Conservation (phyloP, 768 basidiomycete genomes). For the Lactifluus volemus region DNA sequence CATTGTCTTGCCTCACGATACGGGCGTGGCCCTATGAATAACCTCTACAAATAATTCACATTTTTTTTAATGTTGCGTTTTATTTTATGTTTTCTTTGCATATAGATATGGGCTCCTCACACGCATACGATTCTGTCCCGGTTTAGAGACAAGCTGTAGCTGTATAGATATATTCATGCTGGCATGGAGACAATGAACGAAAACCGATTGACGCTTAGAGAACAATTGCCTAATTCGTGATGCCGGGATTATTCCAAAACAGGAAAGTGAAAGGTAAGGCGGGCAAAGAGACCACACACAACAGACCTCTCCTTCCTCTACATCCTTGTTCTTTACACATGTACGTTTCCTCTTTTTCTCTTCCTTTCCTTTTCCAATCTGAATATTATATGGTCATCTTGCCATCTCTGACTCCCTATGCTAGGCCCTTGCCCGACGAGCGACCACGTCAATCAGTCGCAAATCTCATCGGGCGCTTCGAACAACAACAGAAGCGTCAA, state of each 20-base stretch:
- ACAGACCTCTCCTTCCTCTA: not conserved
- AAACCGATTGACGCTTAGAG: not conserved
- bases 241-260: not conserved
- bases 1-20: too few species aligned
- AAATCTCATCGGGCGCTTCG: constrained; percentile 85
- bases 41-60: too few species aligned
- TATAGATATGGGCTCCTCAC: not conserved
- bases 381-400: not conserved
- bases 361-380: not conserved
- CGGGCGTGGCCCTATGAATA: too few species aligned
- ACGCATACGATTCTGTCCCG: not conserved
- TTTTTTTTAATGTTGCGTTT: not conserved
- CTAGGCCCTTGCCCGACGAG: constrained; percentile 82
- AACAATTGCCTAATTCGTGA: not conserved
- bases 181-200: not conserved
- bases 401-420: not conserved
- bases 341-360: constrained; percentile 1
- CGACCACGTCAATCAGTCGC: constrained; percentile 80
- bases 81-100: not conserved
- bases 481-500: constrained; percentile 62
- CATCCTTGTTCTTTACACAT: not conserved
- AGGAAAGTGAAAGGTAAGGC: not conserved
- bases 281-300: too few species aligned
- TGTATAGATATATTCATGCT: not conserved
- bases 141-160: not conserved